Base-by-base conservation (phyloP, 2,329 filamentous ascomycete species). In the Clonostachys byssicola region DNA sequence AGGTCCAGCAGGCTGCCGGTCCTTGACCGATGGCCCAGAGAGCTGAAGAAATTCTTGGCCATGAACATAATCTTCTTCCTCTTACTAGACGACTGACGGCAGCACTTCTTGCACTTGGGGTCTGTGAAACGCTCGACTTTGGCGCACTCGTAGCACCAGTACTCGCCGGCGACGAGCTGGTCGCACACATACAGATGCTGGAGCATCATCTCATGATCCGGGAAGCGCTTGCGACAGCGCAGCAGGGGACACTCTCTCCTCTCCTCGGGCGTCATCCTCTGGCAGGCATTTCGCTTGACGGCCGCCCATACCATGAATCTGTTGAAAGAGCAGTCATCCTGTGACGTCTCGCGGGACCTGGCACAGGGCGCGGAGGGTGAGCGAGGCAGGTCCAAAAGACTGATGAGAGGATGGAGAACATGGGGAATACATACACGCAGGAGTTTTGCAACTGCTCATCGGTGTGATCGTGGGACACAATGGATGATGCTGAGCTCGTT, bases 281-380 rank as follows among this genome's bases (percentile, higher is more conserved):
- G 51, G 46, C 68, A 77, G 33, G 64, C 67, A 60, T 80, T 81
- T 54, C 77, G 75, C 58, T 76, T 74, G 52, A 79, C 67, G 42
- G 77, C 78, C 34, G 70, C 72, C 77, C 78, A 81, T 45, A 77
- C 74, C 53, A 81, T 73, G 60, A 81, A 81, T 48, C 73, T 66
- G 54, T 80, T 70, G 41, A 74, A 66, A 17, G 72, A 73, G 56
- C 77, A 80, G 54, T 78, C 74, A 49, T 77, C 70, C 33, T 63
- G 65, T 12, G 67, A 61, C 18, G 68, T 70, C 42, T 72, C 67
- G 50, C 69, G 71, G 52, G 67, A 68, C 41, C 75, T 78, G 36
- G 3, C 6, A 30, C 8, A 30, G 23, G 23, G 9, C 23, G 23
- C 23, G 23, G 23, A n/a, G 23, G 36, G 18, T 23, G 34, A 40